Percentiles rank a stretch among this genome's conserved stretches.
These are phyloP conservation scores for Solanum piurae DNA, from an alignment of 257 asterid species.

Conservation along the genomic window DNA sequence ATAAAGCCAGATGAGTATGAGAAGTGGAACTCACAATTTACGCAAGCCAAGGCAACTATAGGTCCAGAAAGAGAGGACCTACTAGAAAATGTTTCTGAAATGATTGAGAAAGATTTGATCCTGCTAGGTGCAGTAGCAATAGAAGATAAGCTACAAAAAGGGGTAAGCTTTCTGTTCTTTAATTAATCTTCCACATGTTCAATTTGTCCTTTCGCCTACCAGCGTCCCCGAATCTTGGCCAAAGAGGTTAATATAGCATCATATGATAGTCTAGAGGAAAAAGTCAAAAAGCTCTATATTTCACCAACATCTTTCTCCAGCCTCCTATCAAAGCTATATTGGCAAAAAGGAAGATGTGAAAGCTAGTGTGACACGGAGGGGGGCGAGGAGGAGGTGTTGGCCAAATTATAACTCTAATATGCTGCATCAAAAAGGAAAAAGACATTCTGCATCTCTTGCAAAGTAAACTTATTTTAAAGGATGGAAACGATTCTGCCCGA, in stretches of 20 bases:
- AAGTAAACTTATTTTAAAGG: not conserved
- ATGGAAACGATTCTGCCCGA: not conserved
- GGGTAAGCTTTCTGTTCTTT: conserved; percentile 40
- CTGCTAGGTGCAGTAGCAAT: conserved; percentile 98
- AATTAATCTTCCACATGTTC: not conserved
- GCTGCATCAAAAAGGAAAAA: not conserved
- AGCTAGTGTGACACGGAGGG: not conserved
- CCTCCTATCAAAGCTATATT: not conserved
- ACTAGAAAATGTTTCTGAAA: conserved; percentile 76
- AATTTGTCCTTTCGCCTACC: not conserved
- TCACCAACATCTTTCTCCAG: not conserved
- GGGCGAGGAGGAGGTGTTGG: not conserved
- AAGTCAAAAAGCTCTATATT: not conserved
- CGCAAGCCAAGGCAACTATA: conserved; percentile 64
- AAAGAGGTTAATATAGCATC: not conserved
- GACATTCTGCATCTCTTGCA: not conserved
- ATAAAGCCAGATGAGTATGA: conserved; percentile 60
- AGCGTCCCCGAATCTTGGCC: not conserved
- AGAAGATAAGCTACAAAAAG: conserved; percentile 95
- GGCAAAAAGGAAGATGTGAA: not conserved
- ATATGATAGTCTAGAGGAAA: not conserved
- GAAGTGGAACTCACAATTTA: conserved; percentile 83
- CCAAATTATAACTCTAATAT: not conserved
- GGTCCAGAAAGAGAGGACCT: conserved; percentile 76
- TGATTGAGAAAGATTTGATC: conserved; percentile 78